Conservation (phyloP, 768 basidiomycete genomes). For the Scleroderma bovista region DNA sequence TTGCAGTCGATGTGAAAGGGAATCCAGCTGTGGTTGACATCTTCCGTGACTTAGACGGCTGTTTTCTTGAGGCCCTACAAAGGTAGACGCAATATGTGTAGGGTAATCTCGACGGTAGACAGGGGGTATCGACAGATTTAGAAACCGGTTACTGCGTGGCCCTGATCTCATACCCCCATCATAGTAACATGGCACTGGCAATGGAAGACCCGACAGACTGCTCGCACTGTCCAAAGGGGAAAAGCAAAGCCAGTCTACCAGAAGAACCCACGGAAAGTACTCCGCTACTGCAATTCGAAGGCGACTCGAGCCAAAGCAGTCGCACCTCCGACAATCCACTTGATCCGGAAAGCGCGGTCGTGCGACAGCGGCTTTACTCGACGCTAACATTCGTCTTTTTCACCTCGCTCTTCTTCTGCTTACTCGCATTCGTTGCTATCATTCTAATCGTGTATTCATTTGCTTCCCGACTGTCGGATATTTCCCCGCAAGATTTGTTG, state of each 20-base stretch:
- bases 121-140: slow-evolving; percentile 7
- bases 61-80: no score
- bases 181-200: slow-evolving; percentile 18
- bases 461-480: slow-evolving; percentile 45
- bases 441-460: slow-evolving; percentile 62
- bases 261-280: slow-evolving; percentile 24
- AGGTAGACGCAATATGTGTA: no score
- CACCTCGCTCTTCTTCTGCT: slow-evolving; percentile 46
- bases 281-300: slow-evolving; percentile 21
- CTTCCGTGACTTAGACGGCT: background rate
- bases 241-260: slow-evolving; percentile 17
- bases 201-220: slow-evolving; percentile 9
- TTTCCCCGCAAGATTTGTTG: slow-evolving; percentile 56
- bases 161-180: background rate
- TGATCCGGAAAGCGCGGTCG: slow-evolving; percentile 16
- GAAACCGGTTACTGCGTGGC: background rate
- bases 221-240: slow-evolving; percentile 18
- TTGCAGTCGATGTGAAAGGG: slow-evolving; percentile 40
- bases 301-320: slow-evolving; percentile 15
- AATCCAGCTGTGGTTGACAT: slow-evolving; percentile 3
- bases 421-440: slow-evolving; percentile 39
- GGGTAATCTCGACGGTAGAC: no score
- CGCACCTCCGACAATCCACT: slow-evolving; percentile 11
- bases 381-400: slow-evolving; percentile 47
- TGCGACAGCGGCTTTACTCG: slow-evolving; percentile 27